Conservation (phyloP, 345 rosid species). For the Luvunga scandens region DNA sequence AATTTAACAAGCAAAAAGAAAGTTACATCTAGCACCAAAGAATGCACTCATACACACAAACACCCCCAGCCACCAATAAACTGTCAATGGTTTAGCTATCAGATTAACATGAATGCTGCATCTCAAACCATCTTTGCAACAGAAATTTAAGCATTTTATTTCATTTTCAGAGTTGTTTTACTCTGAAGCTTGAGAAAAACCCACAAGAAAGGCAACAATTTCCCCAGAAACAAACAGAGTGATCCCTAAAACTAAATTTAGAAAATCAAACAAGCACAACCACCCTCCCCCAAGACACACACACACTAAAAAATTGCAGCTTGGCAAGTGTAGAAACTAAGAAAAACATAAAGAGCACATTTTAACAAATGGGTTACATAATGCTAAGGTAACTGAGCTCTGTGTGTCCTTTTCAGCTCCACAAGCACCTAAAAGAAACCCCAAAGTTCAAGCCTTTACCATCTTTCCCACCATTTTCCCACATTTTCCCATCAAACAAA, state of each 20-base stretch:
- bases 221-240: neutral
- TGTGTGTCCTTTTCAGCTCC: neutral
- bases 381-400: neutral
- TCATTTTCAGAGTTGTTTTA: neutral
- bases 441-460: neutral
- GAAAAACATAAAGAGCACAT: neutral
- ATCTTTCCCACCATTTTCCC: neutral
- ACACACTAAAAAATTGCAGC: neutral
- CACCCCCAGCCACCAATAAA: neutral
- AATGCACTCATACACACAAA: neutral
- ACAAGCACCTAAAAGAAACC: neutral
- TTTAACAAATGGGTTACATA: constrained; percentile 1
- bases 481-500: neutral
- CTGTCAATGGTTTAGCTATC: neutral
- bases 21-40: neutral
- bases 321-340: neutral
- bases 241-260: neutral
- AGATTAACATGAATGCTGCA: neutral
- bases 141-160: neutral
- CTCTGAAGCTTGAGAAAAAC: neutral
- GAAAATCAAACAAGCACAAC: neutral
- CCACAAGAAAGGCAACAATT: neutral
- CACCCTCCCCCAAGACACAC: too few relatives aligned
- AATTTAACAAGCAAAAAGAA: neutral
- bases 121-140: neutral